These are phyloP conservation scores for Wickerhamomyces pijperi DNA, from an alignment of 805 yeast genomes.

Conservation along the genomic window DNA sequence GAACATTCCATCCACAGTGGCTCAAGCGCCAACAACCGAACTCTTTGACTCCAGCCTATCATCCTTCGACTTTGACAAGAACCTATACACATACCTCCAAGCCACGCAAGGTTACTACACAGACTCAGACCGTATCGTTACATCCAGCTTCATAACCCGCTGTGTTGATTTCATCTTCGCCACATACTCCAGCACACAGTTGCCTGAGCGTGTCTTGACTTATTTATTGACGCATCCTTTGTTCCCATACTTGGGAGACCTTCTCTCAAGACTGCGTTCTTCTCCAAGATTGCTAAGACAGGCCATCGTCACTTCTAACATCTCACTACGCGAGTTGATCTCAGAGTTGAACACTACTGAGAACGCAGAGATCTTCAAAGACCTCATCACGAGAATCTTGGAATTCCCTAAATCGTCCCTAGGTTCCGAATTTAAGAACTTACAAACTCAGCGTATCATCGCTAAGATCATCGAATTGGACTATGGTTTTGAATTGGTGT, in stretches of 20 bases:
- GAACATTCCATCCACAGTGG: conserved; percentile 10
- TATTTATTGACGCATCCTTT: conserved; percentile 82
- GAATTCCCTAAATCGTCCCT: conserved; percentile 39
- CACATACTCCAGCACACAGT: conserved; percentile 2
- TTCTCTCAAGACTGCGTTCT: conserved; percentile 40
- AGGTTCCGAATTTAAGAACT: conserved; percentile 12
- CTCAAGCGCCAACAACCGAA: conserved; percentile 7
- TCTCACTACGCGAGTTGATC: conserved; percentile 54
- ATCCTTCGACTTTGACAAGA: conserved; percentile 18
- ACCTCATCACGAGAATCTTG: conserved; percentile 52
- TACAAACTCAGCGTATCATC: conserved; percentile 27
- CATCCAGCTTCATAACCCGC: conserved; percentile 38
- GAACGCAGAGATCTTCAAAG: conserved; percentile 56
- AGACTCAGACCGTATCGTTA: conserved; percentile 57
- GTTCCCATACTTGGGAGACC: conserved; percentile 52
- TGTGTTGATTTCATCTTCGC: conserved; percentile 33
- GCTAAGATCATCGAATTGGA: conserved; percentile 32
- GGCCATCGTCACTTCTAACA: conserved; percentile 67
- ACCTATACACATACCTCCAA: conserved; percentile 20
- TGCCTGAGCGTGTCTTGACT: conserved; percentile 41
- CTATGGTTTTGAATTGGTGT: conserved; percentile 50
- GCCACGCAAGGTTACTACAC: conserved; percentile 42
- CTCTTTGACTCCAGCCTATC: conserved; percentile 14
- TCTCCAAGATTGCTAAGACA: conserved; percentile 65
- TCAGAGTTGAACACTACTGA: conserved; percentile 44